Base-by-base conservation (phyloP, 108 stramenopile species). In the Aurantiochytrium sp. region DNA sequence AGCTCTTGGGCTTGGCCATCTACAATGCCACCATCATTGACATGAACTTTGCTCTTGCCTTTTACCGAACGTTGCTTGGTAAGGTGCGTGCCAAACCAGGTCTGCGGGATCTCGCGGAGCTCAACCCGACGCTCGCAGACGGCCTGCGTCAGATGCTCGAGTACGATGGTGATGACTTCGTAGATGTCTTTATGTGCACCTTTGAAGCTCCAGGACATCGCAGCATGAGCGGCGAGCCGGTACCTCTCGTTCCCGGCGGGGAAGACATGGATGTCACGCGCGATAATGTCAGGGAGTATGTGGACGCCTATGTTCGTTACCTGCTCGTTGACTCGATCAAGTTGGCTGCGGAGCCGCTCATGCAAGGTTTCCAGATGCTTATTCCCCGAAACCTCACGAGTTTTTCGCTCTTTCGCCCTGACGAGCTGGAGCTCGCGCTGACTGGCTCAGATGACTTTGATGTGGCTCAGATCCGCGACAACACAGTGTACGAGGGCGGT, bases 391-490 rank as follows among this genome's bases (percentile, higher is more conserved):
- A 90, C 12, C 49, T 90, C 42, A 64, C 87, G 10, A n/a, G 49
- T 1, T 89, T 96, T 28, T 92, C 95, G 72, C 90, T 97, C 44
- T 95, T 97, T 76, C 90, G 88, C 21, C 95, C 97, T 0, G 94
- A 96, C 55, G 97, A 98, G 91, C 91, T 98, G 73, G 96, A 98
- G 76, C 90, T 97, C 4, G 89, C 97, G 51, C 94, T 97, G 8
- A 95, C 95, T 44, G 97, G 97, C 2, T 93, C 94, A 44, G 96
- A 95, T 23, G 94, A 93, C 44, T 91, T 98, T 12, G 97, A 98
- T 47, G 49, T 83, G 18, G 3, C 42, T 23, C 51, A 25, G 23
- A 51, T 83, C 49, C 44, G 51, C 18, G 73, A 83, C 51, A 51
- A 47, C 28, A 58, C 92, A 8, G 87, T 57, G 28, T 94, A 94